These are phyloP conservation scores for Claviceps sp. DNA, from an alignment of 2,329 filamentous ascomycete genomes.

Conservation along the genomic window DNA sequence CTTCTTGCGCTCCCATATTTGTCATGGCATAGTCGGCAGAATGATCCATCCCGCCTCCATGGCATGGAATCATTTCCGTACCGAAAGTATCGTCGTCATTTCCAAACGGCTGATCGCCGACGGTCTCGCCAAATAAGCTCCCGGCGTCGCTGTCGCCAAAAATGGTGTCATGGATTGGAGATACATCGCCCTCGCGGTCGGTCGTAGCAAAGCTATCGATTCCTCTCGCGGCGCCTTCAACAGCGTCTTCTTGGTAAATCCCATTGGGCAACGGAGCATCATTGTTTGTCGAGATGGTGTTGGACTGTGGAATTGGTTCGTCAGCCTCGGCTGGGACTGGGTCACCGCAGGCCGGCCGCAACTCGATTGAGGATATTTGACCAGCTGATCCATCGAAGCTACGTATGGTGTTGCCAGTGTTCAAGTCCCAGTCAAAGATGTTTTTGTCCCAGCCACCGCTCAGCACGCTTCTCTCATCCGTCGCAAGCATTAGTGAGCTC, in stretches of 20 bases:
- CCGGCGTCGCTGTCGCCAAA: conserved; percentile 71
- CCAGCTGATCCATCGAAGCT: conserved; percentile 64
- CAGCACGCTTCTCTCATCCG: conserved; percentile 75
- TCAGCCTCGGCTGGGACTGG: conserved; percentile 64
- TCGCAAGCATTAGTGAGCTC: conserved; percentile 67
- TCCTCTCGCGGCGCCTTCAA: conserved; percentile 3
- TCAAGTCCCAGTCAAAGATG: conserved; percentile 87
- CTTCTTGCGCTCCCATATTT: conserved; percentile 12
- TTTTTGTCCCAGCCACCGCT: conserved; percentile 96
- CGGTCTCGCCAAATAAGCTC: conserved; percentile 75
- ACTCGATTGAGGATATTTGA: conserved; percentile 81
- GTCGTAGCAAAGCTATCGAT: conserved; percentile 12
- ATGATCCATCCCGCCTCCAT: conserved; percentile 28
- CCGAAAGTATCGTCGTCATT: conserved; percentile 79
- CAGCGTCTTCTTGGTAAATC: conserved; percentile 13
- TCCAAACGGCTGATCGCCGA: conserved; percentile 49
- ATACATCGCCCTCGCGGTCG: conserved; percentile 42
- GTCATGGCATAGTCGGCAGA: conserved; percentile 30
- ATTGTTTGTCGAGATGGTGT: conserved; percentile 69
- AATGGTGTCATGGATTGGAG: conserved; percentile 63
- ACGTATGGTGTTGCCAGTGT: conserved; percentile 65
- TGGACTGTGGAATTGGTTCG: conserved; percentile 38
- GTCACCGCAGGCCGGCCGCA: conserved; percentile 61
- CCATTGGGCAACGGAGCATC: conserved; percentile 44
- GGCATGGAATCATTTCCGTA: conserved; percentile 36